Evolutionary conservation across 768 basidiomycete genomes (phyloP).

Genomic region (Leccinum boreale): DNA sequence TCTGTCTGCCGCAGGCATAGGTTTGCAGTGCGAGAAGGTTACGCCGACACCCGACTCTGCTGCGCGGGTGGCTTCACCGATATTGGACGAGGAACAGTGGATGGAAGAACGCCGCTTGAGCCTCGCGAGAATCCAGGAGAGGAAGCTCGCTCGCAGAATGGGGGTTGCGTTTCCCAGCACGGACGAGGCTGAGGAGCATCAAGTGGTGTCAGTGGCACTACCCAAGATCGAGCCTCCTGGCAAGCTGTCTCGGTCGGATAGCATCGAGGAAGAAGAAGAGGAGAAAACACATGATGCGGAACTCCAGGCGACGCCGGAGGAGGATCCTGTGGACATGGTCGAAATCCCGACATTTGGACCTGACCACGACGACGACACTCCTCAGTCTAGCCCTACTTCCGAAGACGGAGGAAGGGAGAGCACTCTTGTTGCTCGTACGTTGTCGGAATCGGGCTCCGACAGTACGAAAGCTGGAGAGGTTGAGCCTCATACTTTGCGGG

Average conservation of each 20-base stretch:
- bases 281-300: slow-evolving; percentile 19
- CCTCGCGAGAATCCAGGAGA: slow-evolving; percentile 30
- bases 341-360: slow-evolving; percentile 1
- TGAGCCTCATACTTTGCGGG: slow-evolving; percentile 24
- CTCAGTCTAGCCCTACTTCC: background rate
- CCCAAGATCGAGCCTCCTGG: slow-evolving; percentile 23
- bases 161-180: slow-evolving; percentile 23
- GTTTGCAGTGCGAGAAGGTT: slow-evolving; percentile 24
- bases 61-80: slow-evolving; percentile 2
- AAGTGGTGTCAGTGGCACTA: slow-evolving; percentile 7
- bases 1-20: slow-evolving; percentile 57
- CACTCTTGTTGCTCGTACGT: slow-evolving; percentile 23
- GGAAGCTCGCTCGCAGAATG: slow-evolving; percentile 32
- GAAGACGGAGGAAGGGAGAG: slow-evolving; percentile 23
- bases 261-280: slow-evolving; percentile 31
- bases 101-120: slow-evolving; percentile 35
- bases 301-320: background rate
- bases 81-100: slow-evolving; percentile 32
- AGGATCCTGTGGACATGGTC: background rate
- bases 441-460: slow-evolving; percentile 29
- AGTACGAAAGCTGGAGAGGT: slow-evolving; percentile 25
- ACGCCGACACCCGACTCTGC: slow-evolving; percentile 1
- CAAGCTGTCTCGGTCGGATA: slow-evolving; percentile 28
- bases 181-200: slow-evolving; percentile 9
- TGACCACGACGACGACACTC: background rate